Evolutionary conservation across 805 yeast genomes (phyloP).

Genomic region (Yamadazyma akitaensis): DNA sequence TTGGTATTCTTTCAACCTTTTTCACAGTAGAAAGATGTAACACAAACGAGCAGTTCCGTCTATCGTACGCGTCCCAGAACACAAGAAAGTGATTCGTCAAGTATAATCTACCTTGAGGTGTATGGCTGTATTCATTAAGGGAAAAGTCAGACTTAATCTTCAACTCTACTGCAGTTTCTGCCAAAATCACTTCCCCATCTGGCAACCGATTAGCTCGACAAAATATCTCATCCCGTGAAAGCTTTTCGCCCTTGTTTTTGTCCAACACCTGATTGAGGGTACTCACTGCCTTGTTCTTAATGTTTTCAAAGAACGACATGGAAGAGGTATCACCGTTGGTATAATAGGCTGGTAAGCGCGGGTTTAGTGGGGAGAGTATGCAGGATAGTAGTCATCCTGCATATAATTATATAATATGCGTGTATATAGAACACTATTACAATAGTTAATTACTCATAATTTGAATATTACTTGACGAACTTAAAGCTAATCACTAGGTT

Average conservation of each 20-base stretch:
- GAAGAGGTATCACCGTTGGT: not conserved
- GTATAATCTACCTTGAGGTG: slow-evolving; percentile 60
- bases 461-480: not conserved
- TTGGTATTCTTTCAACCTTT: slow-evolving; percentile 82
- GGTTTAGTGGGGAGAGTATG: not conserved
- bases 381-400: too few relatives aligned
- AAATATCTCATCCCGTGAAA: slow-evolving; percentile 67
- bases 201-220: slow-evolving; percentile 70
- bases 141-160: slow-evolving; percentile 24
- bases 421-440: too few relatives aligned
- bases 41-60: slow-evolving; percentile 61
- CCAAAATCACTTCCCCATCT: slow-evolving; percentile 59
- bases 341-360: not conserved
- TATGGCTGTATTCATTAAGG: slow-evolving; percentile 14
- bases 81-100: slow-evolving; percentile 74
- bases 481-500: not conserved
- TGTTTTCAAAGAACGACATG: slow-evolving; percentile 52
- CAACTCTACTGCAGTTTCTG: slow-evolving; percentile 64
- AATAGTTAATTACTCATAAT: too few relatives aligned
- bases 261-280: slow-evolving; percentile 44
- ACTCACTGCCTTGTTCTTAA: slow-evolving; percentile 44
- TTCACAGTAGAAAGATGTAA: slow-evolving; percentile 75
- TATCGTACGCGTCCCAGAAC: slow-evolving; percentile 70
- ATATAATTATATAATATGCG: too few relatives aligned
- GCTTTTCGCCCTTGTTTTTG: slow-evolving; percentile 41